phyloP scores from a whole-genome alignment of 495 filamentous ascomycete genomes.

The Talaromyces borbonicus region DNA sequence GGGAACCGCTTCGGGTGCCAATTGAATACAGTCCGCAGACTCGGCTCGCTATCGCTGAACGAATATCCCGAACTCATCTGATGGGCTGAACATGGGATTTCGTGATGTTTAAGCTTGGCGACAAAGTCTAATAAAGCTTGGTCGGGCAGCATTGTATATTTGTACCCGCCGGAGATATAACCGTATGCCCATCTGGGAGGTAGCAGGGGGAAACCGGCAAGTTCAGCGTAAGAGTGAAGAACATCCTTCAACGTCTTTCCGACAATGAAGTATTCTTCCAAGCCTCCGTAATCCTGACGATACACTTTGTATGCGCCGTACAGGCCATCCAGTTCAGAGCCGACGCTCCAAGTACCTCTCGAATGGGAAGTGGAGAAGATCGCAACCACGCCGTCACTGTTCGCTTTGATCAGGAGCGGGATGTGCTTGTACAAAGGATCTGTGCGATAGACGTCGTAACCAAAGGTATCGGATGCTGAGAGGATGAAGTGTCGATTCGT shows the following conservation, averaged over 20 bases:
- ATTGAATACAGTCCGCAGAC: slow-evolving; percentile 61
- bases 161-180: slow-evolving; percentile 60
- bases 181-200: slow-evolving; percentile 61
- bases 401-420: slow-evolving; percentile 56
- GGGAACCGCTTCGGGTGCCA: slow-evolving; percentile 61
- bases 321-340: slow-evolving; percentile 61
- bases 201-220: slow-evolving; percentile 54
- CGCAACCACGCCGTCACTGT: slow-evolving; percentile 47
- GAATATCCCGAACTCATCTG: slow-evolving; percentile 66
- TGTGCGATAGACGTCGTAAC: slow-evolving; percentile 58
- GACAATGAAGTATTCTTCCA: slow-evolving; percentile 61
- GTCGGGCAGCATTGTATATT: slow-evolving; percentile 55
- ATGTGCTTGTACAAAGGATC: slow-evolving; percentile 69
- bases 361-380: slow-evolving; percentile 58
- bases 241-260: slow-evolving; percentile 54
- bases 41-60: slow-evolving; percentile 52
- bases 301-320: slow-evolving; percentile 65
- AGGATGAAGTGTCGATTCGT: slow-evolving; percentile 53
- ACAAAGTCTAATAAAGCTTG: slow-evolving; percentile 51
- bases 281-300: slow-evolving; percentile 56
- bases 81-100: slow-evolving; percentile 61
- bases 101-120: slow-evolving; percentile 47
- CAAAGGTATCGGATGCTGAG: slow-evolving; percentile 57
- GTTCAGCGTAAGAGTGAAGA: slow-evolving; percentile 51
- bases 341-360: slow-evolving; percentile 52